Conservation (phyloP, 2,329 filamentous ascomycete genomes). For the Fusarium sp. region DNA sequence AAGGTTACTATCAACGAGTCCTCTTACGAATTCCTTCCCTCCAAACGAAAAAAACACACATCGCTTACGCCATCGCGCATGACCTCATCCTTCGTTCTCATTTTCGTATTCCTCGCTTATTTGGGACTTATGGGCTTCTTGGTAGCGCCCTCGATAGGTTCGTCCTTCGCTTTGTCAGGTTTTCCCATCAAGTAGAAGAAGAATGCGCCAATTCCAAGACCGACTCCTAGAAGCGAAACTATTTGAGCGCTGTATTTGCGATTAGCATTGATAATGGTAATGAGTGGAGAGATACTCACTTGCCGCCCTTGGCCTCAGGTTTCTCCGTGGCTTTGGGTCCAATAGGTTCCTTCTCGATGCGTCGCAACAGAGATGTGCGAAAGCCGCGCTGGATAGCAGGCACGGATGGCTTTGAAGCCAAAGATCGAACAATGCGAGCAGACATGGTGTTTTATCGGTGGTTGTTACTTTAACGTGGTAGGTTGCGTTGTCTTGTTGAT, state of each 20-base stretch:
- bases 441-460: conserved; percentile 18
- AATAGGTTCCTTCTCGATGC: conserved; percentile 7
- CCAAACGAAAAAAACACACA: neutral
- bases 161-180: conserved; percentile 25
- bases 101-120: neutral
- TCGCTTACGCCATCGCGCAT: conserved; percentile 31
- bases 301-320: neutral
- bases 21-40: neutral
- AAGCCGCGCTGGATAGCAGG: conserved; percentile 16
- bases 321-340: neutral
- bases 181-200: conserved; percentile 31
- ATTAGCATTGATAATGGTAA: neutral
- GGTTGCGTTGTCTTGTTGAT: neutral
- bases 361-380: neutral
- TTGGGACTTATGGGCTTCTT: neutral
- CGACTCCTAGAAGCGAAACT: conserved; percentile 20
- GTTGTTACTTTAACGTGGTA: neutral
- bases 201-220: conserved; percentile 23
- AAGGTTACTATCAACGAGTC: neutral
- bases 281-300: conserved; percentile 5
- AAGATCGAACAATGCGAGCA: conserved; percentile 27
- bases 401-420: conserved; percentile 18
- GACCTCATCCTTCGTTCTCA: neutral
- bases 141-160: conserved; percentile 2
- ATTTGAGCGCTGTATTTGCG: conserved; percentile 12